phyloP scores from a whole-genome alignment of 306 rosid species.

The Astragalus membranaceus region DNA sequence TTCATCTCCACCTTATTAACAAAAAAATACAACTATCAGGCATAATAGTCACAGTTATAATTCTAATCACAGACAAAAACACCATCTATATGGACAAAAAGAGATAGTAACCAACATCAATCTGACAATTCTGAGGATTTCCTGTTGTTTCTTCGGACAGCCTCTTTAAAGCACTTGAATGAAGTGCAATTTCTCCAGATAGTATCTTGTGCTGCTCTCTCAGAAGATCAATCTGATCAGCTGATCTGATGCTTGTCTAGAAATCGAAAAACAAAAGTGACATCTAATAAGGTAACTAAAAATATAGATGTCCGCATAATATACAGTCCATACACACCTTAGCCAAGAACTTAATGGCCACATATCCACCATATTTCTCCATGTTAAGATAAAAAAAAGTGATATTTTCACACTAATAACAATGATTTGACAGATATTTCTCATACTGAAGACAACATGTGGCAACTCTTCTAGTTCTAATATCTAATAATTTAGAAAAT shows the following conservation, averaged over 20 bases:
- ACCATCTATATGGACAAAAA: background rate
- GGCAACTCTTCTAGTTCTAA: background rate
- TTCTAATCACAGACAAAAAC: background rate
- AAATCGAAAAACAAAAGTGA: background rate
- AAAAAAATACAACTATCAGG: constrained; percentile 26
- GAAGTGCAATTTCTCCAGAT: constrained; percentile 93
- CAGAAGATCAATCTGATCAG: constrained; percentile 75
- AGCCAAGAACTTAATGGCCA: background rate
- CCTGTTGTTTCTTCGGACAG: constrained; percentile 68
- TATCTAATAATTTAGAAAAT: background rate
- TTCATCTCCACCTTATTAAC: constrained; percentile 54
- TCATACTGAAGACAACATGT: background rate
- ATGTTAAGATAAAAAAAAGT: background rate
- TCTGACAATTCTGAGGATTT: constrained; percentile 65
- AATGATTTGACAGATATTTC: constrained; percentile 4
- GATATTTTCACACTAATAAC: constrained; percentile 6
- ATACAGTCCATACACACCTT: background rate
- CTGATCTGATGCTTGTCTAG: constrained; percentile 77
- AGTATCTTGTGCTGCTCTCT: constrained; percentile 89
- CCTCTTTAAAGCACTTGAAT: constrained; percentile 84
- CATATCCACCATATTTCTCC: background rate
- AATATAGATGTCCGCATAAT: background rate
- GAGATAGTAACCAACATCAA: constrained; percentile 49
- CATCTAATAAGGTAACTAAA: constrained; percentile 16
- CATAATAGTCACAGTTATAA: constrained; percentile 12